Evolutionary conservation across 1,284 basidiomycete species (phyloP), one percentile per base, ranked within the genome.

Genomic region (Cutaneotrichosporon mucoides): DNA sequence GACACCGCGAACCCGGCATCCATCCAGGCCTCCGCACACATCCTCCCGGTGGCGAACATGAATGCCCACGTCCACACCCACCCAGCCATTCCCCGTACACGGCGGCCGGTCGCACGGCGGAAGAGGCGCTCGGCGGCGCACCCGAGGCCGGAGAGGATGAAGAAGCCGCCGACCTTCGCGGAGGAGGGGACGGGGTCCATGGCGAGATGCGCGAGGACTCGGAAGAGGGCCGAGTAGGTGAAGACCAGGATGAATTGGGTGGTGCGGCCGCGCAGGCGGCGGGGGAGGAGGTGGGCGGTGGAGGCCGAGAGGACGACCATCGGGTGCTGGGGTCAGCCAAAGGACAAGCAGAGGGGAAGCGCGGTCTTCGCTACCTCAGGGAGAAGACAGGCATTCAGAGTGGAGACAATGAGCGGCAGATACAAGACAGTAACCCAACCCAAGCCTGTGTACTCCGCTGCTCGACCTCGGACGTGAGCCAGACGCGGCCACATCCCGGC

Each of bases 31-130:
- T 52, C 59, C 1, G 63, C 60, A 11, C 66, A 61, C 33, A 63
- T 53, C 9, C 65, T 56, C 6, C 63, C 68, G 1, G 65, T 63
- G 7, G 38, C 24, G 9, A 71, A 34, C 55, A 74, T 62, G 44
- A 64, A 71, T 3, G 47, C 40, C 67, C 66, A 71, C n/a, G 60
- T 63, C 75, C 75, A 77, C 8, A 71, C 34, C 53, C 72, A 66
- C 1, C 76, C 76, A 37, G 45, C 44, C 37, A 59, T 37, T 1
- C 76, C 76, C 0, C 66, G 33, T 0, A 77, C 76, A 4, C 67
- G 62, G 4, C 53, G 55, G 0, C 73, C 76, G 2, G 72, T 76
- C 15, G 68, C 8, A 10, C 64, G 49, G 52, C 67, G 66, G 64
- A 72, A 77, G 2, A 53, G 9, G 13, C 74, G 66, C 59, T 77